phyloP scores from a whole-genome alignment of 139 green algal species.

The Monoraphidium neglectum region DNA sequence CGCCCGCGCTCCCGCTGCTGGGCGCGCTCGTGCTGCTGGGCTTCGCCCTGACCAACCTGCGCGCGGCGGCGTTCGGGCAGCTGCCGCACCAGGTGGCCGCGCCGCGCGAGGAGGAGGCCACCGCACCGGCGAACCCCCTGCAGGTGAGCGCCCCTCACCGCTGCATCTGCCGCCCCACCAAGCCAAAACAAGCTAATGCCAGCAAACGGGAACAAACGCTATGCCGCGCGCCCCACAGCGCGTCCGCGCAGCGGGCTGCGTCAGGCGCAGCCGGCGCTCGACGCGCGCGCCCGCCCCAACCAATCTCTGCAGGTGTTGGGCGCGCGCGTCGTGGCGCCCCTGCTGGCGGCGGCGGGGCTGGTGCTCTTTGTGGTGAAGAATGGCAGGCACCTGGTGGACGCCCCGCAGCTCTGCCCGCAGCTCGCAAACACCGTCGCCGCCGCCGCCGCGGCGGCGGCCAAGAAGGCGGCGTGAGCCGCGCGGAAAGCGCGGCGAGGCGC shows the following conservation, averaged over 20 bases:
- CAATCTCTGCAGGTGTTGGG: constrained; percentile 16
- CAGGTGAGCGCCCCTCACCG: too few species aligned
- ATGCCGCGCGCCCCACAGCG: background rate
- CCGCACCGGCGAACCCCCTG: too few species aligned
- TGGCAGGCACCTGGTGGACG: constrained; percentile 65
- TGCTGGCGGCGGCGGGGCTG: constrained; percentile 48
- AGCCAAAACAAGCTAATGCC: too few species aligned
- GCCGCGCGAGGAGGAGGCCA: too few species aligned
- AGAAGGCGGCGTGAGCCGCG: constrained; percentile 16
- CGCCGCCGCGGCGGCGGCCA: constrained; percentile 30
- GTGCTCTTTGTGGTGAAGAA: constrained; percentile 55
- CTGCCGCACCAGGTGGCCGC: too few species aligned
- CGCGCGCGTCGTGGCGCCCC: constrained; percentile 49
- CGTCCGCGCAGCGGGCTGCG: constrained; percentile 7
- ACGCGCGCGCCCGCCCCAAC: background rate
- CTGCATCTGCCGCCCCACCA: too few species aligned
- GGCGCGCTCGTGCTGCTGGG: constrained; percentile 6
- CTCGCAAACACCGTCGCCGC: constrained; percentile 53
- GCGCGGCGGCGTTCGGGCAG: background rate
- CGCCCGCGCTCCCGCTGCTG: constrained; percentile 36
- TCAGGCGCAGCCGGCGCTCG: background rate
- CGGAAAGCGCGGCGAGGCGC: too few species aligned
- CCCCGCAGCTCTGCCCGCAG: constrained; percentile 70
- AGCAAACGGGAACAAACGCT: too few species aligned
- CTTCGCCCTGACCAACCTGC: constrained; percentile 17